Evolutionary conservation across 2,329 filamentous ascomycete genomes (phyloP).

Genomic region (Penicillium sp.): DNA sequence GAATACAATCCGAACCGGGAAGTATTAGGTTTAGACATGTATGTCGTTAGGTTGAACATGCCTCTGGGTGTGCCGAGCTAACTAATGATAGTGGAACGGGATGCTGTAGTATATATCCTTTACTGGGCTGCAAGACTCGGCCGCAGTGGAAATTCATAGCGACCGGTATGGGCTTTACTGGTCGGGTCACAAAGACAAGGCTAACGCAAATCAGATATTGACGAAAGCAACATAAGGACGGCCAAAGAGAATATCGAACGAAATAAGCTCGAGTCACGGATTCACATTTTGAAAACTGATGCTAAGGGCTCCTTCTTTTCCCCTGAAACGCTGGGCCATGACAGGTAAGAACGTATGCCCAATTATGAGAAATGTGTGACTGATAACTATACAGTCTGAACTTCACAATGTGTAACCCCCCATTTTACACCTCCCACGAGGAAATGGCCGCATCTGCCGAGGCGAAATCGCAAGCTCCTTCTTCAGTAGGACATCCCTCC

Average conservation of each 20-base stretch:
- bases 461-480: constrained; percentile 66
- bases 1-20: constrained; percentile 56
- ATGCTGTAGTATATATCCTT: constrained; percentile 85
- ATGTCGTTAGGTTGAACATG: constrained; percentile 10
- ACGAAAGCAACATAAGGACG: constrained; percentile 64
- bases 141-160: constrained; percentile 70
- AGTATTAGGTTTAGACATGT: constrained; percentile 74
- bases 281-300: constrained; percentile 61
- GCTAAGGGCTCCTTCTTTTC: constrained; percentile 61
- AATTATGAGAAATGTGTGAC: background rate
- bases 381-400: constrained; percentile 53
- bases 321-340: constrained; percentile 44
- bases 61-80: constrained; percentile 5
- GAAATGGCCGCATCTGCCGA: constrained; percentile 67
- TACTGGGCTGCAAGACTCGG: constrained; percentile 71
- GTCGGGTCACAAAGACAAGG: too few relatives aligned
- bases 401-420: constrained; percentile 92
- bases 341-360: constrained; percentile 18
- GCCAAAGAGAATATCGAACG: constrained; percentile 65
- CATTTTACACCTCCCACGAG: constrained; percentile 76
- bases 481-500: constrained; percentile 57
- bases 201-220: constrained; percentile 61
- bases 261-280: constrained; percentile 65
- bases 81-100: constrained; percentile 66
- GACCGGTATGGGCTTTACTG: constrained; percentile 50